Conservation (phyloP, 345 rosid species). For the Eucalyptus sp. region DNA sequence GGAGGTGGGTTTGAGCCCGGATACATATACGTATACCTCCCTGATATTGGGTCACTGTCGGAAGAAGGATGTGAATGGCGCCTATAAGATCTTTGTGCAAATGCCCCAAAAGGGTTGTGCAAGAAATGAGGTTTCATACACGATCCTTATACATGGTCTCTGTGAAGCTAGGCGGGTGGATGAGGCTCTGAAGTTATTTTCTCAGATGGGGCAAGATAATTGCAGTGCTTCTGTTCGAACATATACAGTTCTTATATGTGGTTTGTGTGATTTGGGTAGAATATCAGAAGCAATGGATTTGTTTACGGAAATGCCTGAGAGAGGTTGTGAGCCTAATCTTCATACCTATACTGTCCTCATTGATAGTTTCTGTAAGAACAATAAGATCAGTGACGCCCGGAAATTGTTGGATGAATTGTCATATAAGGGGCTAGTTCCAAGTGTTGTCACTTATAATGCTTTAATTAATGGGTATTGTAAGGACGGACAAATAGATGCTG, state of each 20-base stretch:
- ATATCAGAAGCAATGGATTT: slow-evolving; percentile 43
- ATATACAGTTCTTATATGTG: slow-evolving; percentile 63
- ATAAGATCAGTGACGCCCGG: slow-evolving; percentile 49
- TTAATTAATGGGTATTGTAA: slow-evolving; percentile 76
- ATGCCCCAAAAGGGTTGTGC: slow-evolving; percentile 56
- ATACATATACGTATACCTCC: slow-evolving; percentile 63
- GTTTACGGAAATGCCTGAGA: slow-evolving; percentile 48
- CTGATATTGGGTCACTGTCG: slow-evolving; percentile 74
- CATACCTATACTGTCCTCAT: slow-evolving; percentile 76
- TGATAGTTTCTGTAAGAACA: slow-evolving; percentile 45
- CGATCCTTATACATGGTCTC: slow-evolving; percentile 70
- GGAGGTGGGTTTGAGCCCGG: slow-evolving; percentile 50
- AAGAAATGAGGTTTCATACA: slow-evolving; percentile 72
- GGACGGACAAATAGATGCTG: slow-evolving; percentile 48
- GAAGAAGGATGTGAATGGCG: slow-evolving; percentile 57
- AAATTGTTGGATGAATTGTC: slow-evolving; percentile 38
- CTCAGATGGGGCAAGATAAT: slow-evolving; percentile 48
- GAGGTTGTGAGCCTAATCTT: slow-evolving; percentile 59
- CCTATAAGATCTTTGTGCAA: slow-evolving; percentile 33
- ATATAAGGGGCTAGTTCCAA: slow-evolving; percentile 51
- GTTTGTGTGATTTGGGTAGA: slow-evolving; percentile 39
- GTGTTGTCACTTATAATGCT: slow-evolving; percentile 73
- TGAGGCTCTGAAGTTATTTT: slow-evolving; percentile 54
- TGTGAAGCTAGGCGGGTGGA: slow-evolving; percentile 54
- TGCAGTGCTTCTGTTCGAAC: slow-evolving; percentile 68